A percentile compares a stretch with the other conserved stretches of the same genome.
Evolutionary conservation across 1,284 basidiomycete genomes (phyloP).

Genomic region (Melanopsichium pennsylvanicum): DNA sequence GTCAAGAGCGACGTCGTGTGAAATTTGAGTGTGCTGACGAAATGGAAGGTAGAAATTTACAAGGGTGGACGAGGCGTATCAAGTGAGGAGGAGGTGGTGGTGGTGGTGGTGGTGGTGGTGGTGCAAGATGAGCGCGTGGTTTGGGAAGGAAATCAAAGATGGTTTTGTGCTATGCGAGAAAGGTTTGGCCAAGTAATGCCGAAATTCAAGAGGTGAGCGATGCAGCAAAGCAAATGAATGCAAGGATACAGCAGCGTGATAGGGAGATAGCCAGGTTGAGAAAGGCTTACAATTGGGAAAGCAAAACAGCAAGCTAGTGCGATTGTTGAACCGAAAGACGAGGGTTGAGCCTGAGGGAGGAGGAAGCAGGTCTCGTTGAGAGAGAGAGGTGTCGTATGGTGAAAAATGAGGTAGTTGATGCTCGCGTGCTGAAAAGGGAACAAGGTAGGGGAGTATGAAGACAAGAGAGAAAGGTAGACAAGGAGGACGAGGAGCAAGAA

Average conservation of each 20-base stretch:
- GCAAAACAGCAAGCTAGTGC: slow-evolving; percentile 15
- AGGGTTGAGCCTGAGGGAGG: slow-evolving; percentile 13
- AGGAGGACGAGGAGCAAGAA: not conserved
- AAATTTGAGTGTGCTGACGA: not conserved
- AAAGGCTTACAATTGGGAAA: slow-evolving; percentile 8
- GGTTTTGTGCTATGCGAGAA: too few species aligned
- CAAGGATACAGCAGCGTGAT: not conserved
- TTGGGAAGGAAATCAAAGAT: not conserved
- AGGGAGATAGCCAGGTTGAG: slow-evolving; percentile 10
- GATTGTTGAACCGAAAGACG: slow-evolving; percentile 15
- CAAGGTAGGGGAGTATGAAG: too few species aligned
- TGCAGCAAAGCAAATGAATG: not conserved
- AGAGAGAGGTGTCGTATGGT: not conserved
- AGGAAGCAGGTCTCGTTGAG: slow-evolving; percentile 6
- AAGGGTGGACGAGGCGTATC: not conserved
- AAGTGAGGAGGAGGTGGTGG: too few species aligned
- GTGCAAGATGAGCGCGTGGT: slow-evolving; percentile 1
- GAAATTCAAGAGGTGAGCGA: not conserved
- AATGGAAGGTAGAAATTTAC: not conserved
- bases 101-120: too few species aligned
- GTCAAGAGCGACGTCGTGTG: too few species aligned
- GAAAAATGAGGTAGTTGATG: too few species aligned
- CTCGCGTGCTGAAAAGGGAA: too few species aligned
- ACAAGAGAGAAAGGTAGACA: not conserved
- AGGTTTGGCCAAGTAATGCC: too few species aligned